A percentile compares a stretch with the other conserved stretches of the same genome.
Conservation (phyloP, 225 moss, liverwort and hornwort species). For the Antitrichia curtipendula region DNA sequence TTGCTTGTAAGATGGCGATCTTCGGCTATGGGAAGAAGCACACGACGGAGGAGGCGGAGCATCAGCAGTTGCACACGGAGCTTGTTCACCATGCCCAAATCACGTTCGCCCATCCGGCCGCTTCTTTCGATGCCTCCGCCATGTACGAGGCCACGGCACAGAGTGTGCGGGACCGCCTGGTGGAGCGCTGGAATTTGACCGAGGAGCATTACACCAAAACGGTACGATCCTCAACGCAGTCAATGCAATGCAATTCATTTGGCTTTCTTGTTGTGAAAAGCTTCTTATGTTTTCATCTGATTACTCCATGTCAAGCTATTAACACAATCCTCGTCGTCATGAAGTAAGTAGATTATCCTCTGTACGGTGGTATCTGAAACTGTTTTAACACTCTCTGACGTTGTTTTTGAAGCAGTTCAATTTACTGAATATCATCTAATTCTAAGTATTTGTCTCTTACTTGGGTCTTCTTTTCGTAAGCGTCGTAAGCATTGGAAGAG, state of each 20-base stretch:
- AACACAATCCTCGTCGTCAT: neutral
- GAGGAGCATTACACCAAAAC: conserved; percentile 19
- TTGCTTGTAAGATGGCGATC: neutral
- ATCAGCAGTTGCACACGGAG: neutral
- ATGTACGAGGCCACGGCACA: conserved; percentile 27
- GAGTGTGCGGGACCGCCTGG: conserved; percentile 24
- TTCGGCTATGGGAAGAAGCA: neutral
- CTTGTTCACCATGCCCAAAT: conserved; percentile 24
- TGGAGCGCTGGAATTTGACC: conserved; percentile 17
- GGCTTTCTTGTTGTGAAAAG: neutral
- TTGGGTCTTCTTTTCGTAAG: neutral
- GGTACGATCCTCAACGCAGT: neutral
- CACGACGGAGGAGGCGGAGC: neutral
- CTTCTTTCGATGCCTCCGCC: conserved; percentile 8
- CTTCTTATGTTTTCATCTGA: neutral
- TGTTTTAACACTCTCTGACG: neutral
- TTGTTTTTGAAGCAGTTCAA: neutral
- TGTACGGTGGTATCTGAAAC: neutral
- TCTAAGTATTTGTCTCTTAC: neutral
- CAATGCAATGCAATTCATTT: neutral
- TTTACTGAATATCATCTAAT: neutral
- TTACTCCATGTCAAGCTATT: neutral
- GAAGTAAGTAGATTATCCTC: neutral
- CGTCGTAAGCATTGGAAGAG: neutral
- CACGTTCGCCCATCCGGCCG: conserved; percentile 12